Conservation (phyloP, 2,329 filamentous ascomycete genomes). For the Biscogniauxia marginata region DNA sequence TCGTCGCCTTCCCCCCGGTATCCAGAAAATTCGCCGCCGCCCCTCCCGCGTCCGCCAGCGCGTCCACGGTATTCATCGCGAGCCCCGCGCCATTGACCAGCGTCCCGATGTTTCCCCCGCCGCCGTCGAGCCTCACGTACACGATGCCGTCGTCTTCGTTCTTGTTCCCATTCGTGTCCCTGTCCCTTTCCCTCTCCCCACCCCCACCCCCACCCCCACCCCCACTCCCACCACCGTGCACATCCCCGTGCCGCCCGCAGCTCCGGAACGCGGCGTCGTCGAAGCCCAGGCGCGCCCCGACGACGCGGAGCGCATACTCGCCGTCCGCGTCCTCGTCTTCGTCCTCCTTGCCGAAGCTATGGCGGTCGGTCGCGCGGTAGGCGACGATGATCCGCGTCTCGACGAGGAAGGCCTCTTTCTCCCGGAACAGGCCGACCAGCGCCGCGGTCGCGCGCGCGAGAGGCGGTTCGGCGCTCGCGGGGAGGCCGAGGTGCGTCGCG, state of each 20-base stretch:
- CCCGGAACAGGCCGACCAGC: conserved; percentile 58
- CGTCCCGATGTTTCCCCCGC: conserved; percentile 68
- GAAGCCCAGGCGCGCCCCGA: conserved; percentile 60
- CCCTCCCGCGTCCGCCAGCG: conserved; percentile 66
- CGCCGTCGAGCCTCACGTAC: conserved; percentile 60
- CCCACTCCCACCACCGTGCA: conserved; percentile 43
- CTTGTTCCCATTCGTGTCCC: no score
- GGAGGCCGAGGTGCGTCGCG: conserved; percentile 52
- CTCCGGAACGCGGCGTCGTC: conserved; percentile 69
- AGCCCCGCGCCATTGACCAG: conserved; percentile 87
- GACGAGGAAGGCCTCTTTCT: conserved; percentile 65
- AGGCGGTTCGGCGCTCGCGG: conserved; percentile 41
- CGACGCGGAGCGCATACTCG: conserved; percentile 45
- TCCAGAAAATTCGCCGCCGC: conserved; percentile 81
- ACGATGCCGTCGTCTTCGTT: conserved; percentile 71
- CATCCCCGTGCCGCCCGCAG: conserved; percentile 57
- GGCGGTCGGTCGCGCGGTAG: no score
- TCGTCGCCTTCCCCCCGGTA: conserved; percentile 84
- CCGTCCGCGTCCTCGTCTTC: conserved; percentile 21
- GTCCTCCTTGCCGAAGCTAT: no score
- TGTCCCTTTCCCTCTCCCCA: background rate
- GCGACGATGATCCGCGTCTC: conserved; percentile 48
- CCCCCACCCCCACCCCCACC: conserved; percentile 48
- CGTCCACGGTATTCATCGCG: conserved; percentile 89
- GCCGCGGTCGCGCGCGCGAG: conserved; percentile 49